Base-by-base conservation (phyloP, 2,329 filamentous ascomycete genomes). In the Hymenoscyphus infarciens region DNA sequence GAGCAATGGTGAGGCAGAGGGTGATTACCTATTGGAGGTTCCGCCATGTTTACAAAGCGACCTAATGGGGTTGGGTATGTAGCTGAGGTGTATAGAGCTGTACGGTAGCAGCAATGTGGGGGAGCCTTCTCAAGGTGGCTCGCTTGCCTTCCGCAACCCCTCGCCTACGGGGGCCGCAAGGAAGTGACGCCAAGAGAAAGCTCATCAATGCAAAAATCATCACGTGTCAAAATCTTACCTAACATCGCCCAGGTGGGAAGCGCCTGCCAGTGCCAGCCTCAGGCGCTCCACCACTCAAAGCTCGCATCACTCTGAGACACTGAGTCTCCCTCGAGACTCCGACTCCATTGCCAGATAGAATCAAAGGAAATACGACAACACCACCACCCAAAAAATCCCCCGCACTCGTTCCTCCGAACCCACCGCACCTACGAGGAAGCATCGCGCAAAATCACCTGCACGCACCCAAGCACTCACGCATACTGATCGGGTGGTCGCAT, bases 21-120 rank as follows among this genome's bases (percentile, higher is more conserved):
- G 55, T 11, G 60, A 22, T 25, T 73, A 75, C 74, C 74, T 69
- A 75, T 75, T 66, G 74, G 73, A 67, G 73, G 68, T 66, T 75
- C 73, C 56, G 73, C 72, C 73, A 74, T 75, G 61, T 63, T 71
- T 68, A 63, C 59, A 68, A 55, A 49, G 42, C 25, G 19, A 22
- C 42, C 42, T 49, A 22, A 22, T 11, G 19, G 42, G 19, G 39
- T 42, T 42, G 39, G 16, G 8, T 22, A 22, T 49, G 42, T 35
- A 35, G 33, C 22, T 49, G 42, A 49, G 42, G 42, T 49, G 42
- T 49, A 49, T 22, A 49, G 8, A 15, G 10, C 5, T 4, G 25
- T 27, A 49, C 8, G 42, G n/a, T n/a, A 42, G 19, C n/a, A 4
- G 42, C 19, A 49, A 49, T 49, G 42, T 49, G 42, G 42, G 42